Base-by-base conservation (phyloP, 805 yeast genomes). In the Candida insectalens region DNA sequence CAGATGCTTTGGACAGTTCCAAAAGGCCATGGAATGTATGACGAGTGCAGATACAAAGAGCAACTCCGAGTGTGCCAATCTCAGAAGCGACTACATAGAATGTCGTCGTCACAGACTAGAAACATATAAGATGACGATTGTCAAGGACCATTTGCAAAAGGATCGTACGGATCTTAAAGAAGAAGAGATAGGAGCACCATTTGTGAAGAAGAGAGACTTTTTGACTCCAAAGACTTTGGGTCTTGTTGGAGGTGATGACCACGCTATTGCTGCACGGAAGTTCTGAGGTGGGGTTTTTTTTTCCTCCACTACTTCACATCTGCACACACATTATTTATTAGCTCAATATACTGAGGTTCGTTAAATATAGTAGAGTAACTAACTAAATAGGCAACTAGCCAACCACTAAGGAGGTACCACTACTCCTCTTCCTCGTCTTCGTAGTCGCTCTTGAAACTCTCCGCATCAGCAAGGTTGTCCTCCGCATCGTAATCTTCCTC, bases 151-250 rank as follows among this genome's bases (percentile, higher is more conserved):
- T 26, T 33, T 57, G 25, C 46, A 51, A 21, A 41, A 39, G 32
- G 57, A 53, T 30, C 41, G 47, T 13, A 43, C 45, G 2, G 53
- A 47, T 22, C 36, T 51, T 32, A 43, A 53, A 18, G 33, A 32
- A 25, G 60, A 55, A 30, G 49, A 47, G 19, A 35, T 57, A 16
- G 64, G 64, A 29, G 62, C 62, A 20, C 64, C 64, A n/a, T 59
- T 42, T 33, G 61, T 59, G 25, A 57, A 54, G 42, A 52, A 53
- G 49, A 54, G 62, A 50, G 57, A 53, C 35, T 55, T 48, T 34
- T 40, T 59, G 29, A 59, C 64, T n/a, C 59, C 63, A 33, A 59
- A 59, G 41, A 55, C 61, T 6, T 42, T 59, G 33, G 64, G 64
- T 19, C 43, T 59, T 36, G 54, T 56, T 10, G 53, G 54, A 32